These are phyloP conservation scores for Trypanosoma grayi DNA, from an alignment of 208 protist genomes.

Conservation along the genomic window DNA sequence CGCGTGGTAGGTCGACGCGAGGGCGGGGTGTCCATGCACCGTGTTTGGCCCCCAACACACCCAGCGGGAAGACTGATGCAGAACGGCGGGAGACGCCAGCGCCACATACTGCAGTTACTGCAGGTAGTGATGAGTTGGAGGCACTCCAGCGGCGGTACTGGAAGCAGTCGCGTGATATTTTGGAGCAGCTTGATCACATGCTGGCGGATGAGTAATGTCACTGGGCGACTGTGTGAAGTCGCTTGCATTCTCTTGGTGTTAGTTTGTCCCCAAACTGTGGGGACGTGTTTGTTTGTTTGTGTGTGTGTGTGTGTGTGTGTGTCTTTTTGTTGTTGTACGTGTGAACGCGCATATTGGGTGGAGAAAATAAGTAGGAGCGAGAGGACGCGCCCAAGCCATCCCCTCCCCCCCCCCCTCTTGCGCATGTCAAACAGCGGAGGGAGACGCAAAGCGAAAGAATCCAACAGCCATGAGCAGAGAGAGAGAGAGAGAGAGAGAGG, in stretches of 20 bases:
- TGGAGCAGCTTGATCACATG: slow-evolving; percentile 45
- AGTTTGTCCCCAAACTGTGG: not conserved
- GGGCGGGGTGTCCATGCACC: no score
- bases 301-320: not conserved
- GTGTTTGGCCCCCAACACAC: no score
- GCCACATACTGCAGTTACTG: not conserved
- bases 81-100: not conserved
- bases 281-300: no score
- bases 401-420: no score
- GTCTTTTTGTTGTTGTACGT: not conserved
- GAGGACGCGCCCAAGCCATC: no score
- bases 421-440: no score
- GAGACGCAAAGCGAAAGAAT: no score
- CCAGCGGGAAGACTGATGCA: not conserved
- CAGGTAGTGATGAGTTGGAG: not conserved
- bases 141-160: slow-evolving; percentile 35
- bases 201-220: slow-evolving; percentile 17
- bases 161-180: slow-evolving; percentile 37
- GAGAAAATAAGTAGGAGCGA: no score
- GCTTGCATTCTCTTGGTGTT: not conserved
- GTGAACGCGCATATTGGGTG: not conserved
- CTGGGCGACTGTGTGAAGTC: not conserved
- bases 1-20: no score
- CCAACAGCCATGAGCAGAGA: no score
- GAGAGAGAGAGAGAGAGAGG: no score